Evolutionary conservation across 495 filamentous ascomycete species (phyloP), one percentile per base, ranked within the genome.

Genomic region (Glarea lozoyensis): DNA sequence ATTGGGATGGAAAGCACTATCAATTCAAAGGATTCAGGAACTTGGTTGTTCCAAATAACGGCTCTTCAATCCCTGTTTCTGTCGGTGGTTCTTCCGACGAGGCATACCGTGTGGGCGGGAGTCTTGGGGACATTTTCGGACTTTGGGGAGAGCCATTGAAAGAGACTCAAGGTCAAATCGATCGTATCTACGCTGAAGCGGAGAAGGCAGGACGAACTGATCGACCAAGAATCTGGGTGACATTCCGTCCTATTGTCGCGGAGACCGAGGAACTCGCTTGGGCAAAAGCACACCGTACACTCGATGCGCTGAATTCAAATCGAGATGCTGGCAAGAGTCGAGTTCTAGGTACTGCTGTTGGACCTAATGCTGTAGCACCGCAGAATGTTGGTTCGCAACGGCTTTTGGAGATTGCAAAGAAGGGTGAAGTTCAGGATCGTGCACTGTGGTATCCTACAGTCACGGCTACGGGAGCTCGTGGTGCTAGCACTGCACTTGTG

Each of bases 361-460:
- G n/a, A n/a, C n/a, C 59, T 0, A 46, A 55, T 42, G 60, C 64
- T 0, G 55, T 62, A 11, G 32, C 60, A 17, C 69, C 69, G 22
- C 70, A 73, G 50, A 75, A 73, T 39, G 68, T 70, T 0, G 72
- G 70, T 3, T 73, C 72, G 0, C 72, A 73, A 54, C 60, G 72
- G 1, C 46, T 75, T 31, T 59, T 73, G 12, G 70, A 70, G 21
- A 73, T 73, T 46, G 72, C 72, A 21, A 53, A 57, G 29, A 59
- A 60, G n/a, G 72, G 72, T 1, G 70, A 73, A 41, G 67, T 73
- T 5, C 72, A 73, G 46, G 72, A 75, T 47, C 68, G 70, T 11
- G 70, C 69, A 16, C 56, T 73, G 21, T 75, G 72, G 70, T 75
- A 73, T 49, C 70, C 70, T 4, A 73, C 72, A 12, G 72, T 73